Evolutionary conservation across 2,329 filamentous ascomycete genomes (phyloP).

Genomic region (Talaromyces piceae): DNA sequence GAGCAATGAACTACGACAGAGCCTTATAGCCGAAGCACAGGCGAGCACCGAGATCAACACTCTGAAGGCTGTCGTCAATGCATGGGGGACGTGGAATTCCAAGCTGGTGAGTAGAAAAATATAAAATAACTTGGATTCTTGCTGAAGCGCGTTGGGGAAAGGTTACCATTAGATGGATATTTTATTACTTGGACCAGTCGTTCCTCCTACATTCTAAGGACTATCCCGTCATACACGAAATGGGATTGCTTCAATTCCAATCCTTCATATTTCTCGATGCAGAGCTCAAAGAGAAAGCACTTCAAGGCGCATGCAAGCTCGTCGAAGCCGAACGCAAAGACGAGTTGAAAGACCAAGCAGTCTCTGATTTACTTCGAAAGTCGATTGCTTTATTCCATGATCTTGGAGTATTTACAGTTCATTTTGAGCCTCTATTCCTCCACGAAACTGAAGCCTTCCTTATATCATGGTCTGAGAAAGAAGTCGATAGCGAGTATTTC

Average conservation of each 20-base stretch:
- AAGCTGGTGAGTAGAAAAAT: conserved; percentile 55
- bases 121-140: not conserved
- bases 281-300: conserved; percentile 45
- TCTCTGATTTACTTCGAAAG: conserved; percentile 61
- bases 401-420: conserved; percentile 69
- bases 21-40: conserved; percentile 49
- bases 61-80: conserved; percentile 51
- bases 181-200: conserved; percentile 88
- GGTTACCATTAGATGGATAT: conserved; percentile 75
- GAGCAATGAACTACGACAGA: conserved; percentile 46
- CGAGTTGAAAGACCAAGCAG: conserved; percentile 45
- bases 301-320: conserved; percentile 69
- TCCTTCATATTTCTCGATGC: conserved; percentile 49
- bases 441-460: conserved; percentile 62
- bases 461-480: conserved; percentile 58
- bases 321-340: conserved; percentile 62
- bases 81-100: conserved; percentile 72
- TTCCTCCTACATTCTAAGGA: conserved; percentile 71
- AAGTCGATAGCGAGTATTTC: conserved; percentile 55
- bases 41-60: conserved; percentile 56
- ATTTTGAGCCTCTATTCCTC: conserved; percentile 73
- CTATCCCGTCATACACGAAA: conserved; percentile 66
- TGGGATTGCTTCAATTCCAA: conserved; percentile 70
- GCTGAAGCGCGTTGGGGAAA: conserved; percentile 25
- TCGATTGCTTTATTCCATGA: conserved; percentile 77